Evolutionary conservation across 306 rosid genomes (phyloP), one percentile per base, ranked within the genome.

Genomic region (Potentilla sterilis): DNA sequence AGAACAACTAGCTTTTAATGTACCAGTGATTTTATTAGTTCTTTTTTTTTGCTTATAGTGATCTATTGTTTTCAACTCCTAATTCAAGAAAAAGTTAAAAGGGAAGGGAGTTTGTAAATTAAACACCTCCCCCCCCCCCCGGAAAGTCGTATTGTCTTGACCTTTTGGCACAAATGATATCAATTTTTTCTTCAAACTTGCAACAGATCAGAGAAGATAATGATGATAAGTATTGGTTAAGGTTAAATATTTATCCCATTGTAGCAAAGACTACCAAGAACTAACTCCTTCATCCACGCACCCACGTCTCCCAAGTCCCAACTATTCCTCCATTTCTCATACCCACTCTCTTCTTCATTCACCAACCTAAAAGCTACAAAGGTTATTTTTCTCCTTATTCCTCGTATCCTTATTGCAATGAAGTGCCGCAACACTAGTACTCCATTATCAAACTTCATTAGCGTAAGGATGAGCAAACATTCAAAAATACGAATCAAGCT

Each of bases 401-500:
- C 41, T 14, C 61, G n/a, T 3, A 37, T 64, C 69, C 14, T 37
- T 40, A 4, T 24, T 5, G 54, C 9, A 16, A 73, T 73, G 42
- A 35, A 58, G 42, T 62, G n/a, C 28, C 15, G 6, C 4, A 51
- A 21, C 0, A 16, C 44, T 28, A 34, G 69, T n/a, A 51, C 44
- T 9, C 65, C 76, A 34, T 11, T n/a, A 9, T 75, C 85, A 3
- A 74, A 61, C 73, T 74, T 62, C 65, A 28, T 71, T 6, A 78
- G 64, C 72, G 64, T 83, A 34, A 43, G 42, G 51, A 75, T 77
- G 51, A 75, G 69, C 74, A 78, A 67, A 4, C 77, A 63, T 54
- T 74, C 78, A 16, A 76, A 74, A 63, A 73, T 81, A 55, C 78
- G 84, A 78, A 80, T 77, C 42, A 81, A 76, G 44, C 76, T 83